phyloP scores from a whole-genome alignment of 192 early-diverging fungal species.

The Thamnidium elegans region DNA sequence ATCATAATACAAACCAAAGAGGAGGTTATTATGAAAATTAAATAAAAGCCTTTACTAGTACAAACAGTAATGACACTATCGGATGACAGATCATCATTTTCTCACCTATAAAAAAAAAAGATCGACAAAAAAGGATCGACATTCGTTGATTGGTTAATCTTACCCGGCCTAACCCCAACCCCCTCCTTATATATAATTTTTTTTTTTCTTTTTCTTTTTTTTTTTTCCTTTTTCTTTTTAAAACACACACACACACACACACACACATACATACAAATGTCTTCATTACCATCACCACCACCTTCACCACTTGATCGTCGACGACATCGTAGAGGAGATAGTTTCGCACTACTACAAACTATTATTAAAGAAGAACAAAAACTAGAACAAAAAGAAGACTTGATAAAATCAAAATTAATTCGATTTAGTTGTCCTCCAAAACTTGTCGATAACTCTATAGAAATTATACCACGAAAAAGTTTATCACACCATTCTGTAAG shows the following conservation, averaged over 20 bases:
- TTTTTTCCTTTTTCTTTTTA: neutral
- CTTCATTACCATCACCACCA: constrained; percentile 15
- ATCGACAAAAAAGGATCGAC: constrained; percentile 22
- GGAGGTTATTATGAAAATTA: neutral
- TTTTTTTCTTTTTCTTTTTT: constrained; percentile 7
- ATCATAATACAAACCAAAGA: no score
- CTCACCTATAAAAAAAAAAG: neutral
- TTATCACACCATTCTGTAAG: constrained; percentile 16
- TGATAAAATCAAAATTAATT: neutral
- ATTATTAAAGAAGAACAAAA: constrained; percentile 6
- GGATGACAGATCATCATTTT: no score
- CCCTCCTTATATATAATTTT: neutral
- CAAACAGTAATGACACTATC: no score
- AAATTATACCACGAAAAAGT: constrained; percentile 8
- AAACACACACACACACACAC: neutral
- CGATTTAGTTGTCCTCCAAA: neutral
- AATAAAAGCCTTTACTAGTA: neutral
- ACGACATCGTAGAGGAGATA: constrained; percentile 10
- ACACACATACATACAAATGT: neutral
- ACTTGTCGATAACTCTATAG: neutral
- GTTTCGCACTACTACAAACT: constrained; percentile 8
- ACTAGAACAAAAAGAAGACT: neutral
- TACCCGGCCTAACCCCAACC: constrained; percentile 1
- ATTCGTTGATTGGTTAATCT: constrained; percentile 6
- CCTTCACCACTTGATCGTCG: constrained; percentile 7